Percentiles rank a stretch among this genome's conserved stretches.
Evolutionary conservation across 2,329 filamentous ascomycete species (phyloP).

Genomic region (Fusarium circinatum): DNA sequence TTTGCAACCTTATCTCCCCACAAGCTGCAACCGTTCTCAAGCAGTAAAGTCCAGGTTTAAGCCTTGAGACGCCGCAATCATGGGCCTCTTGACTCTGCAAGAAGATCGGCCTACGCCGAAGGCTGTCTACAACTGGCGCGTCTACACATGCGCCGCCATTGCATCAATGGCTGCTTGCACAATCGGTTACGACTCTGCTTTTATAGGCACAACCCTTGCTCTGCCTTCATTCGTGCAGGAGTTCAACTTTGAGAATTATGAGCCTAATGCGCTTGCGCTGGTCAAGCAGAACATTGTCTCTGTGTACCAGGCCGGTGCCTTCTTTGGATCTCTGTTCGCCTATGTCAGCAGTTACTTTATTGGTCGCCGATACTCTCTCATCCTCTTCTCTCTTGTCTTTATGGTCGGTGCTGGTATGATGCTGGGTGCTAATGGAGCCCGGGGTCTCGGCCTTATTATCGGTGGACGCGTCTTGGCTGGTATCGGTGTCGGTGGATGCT

Average conservation of each 20-base stretch:
- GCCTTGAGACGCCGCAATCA: conserved; percentile 31
- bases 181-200: conserved; percentile 75
- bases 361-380: conserved; percentile 72
- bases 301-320: conserved; percentile 83
- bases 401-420: conserved; percentile 77
- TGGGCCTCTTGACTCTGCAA: conserved; percentile 61
- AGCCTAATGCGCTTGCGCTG: conserved; percentile 60
- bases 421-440: conserved; percentile 70
- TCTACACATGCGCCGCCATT: conserved; percentile 64
- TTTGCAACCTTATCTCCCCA: conserved; percentile 14
- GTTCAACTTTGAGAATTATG: conserved; percentile 69
- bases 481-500: conserved; percentile 70
- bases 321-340: conserved; percentile 80
- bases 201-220: conserved; percentile 81
- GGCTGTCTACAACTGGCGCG: conserved; percentile 70
- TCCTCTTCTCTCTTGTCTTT: conserved; percentile 71
- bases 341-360: conserved; percentile 74
- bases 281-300: conserved; percentile 82
- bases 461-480: conserved; percentile 72
- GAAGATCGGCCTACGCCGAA: conserved; percentile 68
- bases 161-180: conserved; percentile 67
- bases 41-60: background rate
- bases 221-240: conserved; percentile 75
- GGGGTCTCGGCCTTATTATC: conserved; percentile 72
- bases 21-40: background rate